Evolutionary conservation across 306 rosid genomes (phyloP).

Genomic region (Gynostemma pentaphyllum): DNA sequence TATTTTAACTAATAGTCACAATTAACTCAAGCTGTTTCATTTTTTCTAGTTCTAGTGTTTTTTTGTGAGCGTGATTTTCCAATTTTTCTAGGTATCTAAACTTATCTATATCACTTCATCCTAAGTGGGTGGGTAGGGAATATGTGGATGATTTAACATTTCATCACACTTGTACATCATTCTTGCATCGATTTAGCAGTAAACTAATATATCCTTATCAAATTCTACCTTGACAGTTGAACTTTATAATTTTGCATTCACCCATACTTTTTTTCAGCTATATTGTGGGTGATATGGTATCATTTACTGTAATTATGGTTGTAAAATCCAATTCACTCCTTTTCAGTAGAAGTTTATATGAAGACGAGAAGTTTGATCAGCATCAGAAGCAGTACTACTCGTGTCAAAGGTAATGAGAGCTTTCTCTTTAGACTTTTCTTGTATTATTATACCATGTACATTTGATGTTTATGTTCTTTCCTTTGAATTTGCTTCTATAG

Average conservation of each 20-base stretch:
- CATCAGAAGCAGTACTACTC: constrained; percentile 80
- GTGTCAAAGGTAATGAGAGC: constrained; percentile 61
- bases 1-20: no score
- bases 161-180: not conserved
- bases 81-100: no score
- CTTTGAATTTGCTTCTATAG: not conserved
- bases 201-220: not conserved
- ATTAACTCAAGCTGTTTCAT: not conserved
- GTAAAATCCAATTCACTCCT: not conserved
- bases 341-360: constrained; percentile 82
- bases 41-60: not conserved
- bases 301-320: not conserved
- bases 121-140: no score
- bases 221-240: not conserved
- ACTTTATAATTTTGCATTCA: not conserved
- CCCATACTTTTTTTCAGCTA: not conserved
- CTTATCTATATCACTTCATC: no score
- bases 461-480: not conserved
- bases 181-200: not conserved
- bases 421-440: not conserved
- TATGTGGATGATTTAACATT: not conserved
- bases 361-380: constrained; percentile 86
- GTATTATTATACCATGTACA: no score
- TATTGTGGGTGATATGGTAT: not conserved
- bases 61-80: no score